Conservation (phyloP, 257 asterid species). For the Solanum microdontum region DNA sequence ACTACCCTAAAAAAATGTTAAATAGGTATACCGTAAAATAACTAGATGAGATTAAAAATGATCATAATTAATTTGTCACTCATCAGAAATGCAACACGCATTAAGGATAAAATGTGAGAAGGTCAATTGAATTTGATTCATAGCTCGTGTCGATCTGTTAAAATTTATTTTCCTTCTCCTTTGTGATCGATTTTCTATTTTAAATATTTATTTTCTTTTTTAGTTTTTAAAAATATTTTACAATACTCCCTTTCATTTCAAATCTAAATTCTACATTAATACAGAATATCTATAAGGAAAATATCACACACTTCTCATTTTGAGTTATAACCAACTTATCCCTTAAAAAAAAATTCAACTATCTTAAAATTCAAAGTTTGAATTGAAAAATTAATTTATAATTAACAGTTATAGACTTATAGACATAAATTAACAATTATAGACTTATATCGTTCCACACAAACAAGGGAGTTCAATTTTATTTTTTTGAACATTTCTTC, state of each 20-base stretch:
- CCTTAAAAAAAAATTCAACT: neutral
- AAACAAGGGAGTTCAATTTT: neutral
- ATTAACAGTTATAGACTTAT: neutral
- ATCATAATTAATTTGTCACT: neutral
- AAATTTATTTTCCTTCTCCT: neutral
- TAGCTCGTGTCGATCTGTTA: neutral
- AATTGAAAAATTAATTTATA: neutral
- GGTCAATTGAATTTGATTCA: neutral
- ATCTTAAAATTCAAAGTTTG: neutral
- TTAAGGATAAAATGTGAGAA: neutral
- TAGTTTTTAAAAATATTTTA: neutral
- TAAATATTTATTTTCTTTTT: neutral
- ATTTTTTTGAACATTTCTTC: neutral
- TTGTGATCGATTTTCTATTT: neutral
- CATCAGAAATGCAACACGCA: neutral
- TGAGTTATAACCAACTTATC: neutral
- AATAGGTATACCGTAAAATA: neutral
- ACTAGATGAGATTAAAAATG: neutral
- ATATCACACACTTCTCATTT: neutral
- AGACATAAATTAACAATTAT: too few species aligned
- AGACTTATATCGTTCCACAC: neutral
- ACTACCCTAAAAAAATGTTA: neutral
- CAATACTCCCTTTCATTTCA: neutral
- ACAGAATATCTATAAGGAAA: neutral
- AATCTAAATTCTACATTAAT: neutral